These are phyloP conservation scores for Metarhizium brunneum DNA, from an alignment of 2,329 filamentous ascomycete species.

Conservation along the genomic window DNA sequence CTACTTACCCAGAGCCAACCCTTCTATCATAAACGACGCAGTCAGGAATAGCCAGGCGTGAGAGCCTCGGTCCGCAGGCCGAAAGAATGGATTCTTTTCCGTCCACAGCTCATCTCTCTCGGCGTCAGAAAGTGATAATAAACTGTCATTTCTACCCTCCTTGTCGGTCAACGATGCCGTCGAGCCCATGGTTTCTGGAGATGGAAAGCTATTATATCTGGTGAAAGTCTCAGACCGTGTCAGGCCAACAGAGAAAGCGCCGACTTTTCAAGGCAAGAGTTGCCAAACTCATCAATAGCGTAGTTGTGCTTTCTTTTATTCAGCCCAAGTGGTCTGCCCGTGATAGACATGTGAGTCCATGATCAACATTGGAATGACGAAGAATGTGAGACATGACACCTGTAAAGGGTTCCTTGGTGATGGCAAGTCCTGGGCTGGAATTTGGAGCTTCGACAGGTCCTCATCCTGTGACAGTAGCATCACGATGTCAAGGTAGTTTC, in stretches of 20 bases:
- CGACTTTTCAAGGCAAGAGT: not conserved
- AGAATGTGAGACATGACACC: not conserved
- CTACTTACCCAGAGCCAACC: constrained; percentile 9
- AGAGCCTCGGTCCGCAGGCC: constrained; percentile 20
- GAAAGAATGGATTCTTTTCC: not conserved
- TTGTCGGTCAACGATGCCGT: not conserved
- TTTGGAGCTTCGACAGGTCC: not conserved
- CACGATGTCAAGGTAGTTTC: not conserved
- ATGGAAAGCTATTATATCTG: not conserved
- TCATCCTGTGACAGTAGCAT: not conserved
- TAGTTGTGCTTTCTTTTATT: not conserved
- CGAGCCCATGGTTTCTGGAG: not conserved
- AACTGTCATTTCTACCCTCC: constrained; percentile 1
- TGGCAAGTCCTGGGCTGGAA: not conserved
- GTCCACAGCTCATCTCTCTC: constrained; percentile 1
- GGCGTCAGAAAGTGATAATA: not conserved
- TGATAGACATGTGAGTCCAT: not conserved
- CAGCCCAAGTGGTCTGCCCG: too few species aligned
- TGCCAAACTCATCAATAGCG: not conserved
- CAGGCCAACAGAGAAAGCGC: not conserved
- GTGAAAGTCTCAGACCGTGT: not conserved
- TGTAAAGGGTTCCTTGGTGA: not conserved
- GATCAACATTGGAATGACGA: not conserved
- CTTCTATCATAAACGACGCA: constrained; percentile 14
- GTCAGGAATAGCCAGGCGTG: constrained; percentile 24